phyloP scores from a whole-genome alignment of 108 stramenopile species.

The Skeletonema grethae region DNA sequence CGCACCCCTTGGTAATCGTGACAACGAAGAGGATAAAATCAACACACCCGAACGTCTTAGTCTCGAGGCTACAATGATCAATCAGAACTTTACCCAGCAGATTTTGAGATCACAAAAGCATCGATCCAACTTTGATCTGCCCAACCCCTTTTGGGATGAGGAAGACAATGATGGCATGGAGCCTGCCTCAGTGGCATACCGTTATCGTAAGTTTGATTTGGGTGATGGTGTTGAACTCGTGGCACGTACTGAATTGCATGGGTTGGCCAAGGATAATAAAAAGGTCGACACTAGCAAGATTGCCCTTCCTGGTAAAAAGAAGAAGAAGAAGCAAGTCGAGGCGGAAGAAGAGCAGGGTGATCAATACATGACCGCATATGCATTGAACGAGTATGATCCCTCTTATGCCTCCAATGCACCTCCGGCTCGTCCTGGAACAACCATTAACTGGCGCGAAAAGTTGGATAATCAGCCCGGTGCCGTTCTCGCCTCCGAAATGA shows the following conservation, averaged over 20 bases:
- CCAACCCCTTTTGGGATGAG: slow-evolving; percentile 97
- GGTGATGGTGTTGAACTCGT: slow-evolving; percentile 76
- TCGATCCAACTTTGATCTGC: slow-evolving; percentile 62
- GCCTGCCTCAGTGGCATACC: slow-evolving; percentile 95
- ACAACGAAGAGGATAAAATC: slow-evolving; percentile 65
- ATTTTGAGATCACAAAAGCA: slow-evolving; percentile 72
- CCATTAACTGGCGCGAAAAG: slow-evolving; percentile 84
- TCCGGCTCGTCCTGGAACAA: slow-evolving; percentile 23
- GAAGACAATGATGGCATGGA: slow-evolving; percentile 94
- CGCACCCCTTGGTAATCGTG: slow-evolving; percentile 42
- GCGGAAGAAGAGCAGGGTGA: slow-evolving; percentile 39
- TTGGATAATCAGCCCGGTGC: slow-evolving; percentile 95
- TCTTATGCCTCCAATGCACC: slow-evolving; percentile 43
- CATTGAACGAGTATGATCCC: slow-evolving; percentile 95
- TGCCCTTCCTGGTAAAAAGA: slow-evolving; percentile 26
- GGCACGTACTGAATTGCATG: slow-evolving; percentile 86
- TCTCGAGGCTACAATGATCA: slow-evolving; percentile 96
- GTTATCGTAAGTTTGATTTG: slow-evolving; percentile 93
- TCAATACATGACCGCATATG: slow-evolving; percentile 95
- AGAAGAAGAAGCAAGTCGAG: slow-evolving; percentile 33
- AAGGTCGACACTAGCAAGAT: slow-evolving; percentile 18
- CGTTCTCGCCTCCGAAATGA: slow-evolving; percentile 95
- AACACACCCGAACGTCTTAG: slow-evolving; percentile 92
- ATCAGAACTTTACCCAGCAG: slow-evolving; percentile 99
- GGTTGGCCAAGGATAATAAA: slow-evolving; percentile 66